These are phyloP conservation scores for Chrysosphaeria jannelii DNA, from an alignment of 2,329 filamentous ascomycete genomes.

Conservation along the genomic window DNA sequence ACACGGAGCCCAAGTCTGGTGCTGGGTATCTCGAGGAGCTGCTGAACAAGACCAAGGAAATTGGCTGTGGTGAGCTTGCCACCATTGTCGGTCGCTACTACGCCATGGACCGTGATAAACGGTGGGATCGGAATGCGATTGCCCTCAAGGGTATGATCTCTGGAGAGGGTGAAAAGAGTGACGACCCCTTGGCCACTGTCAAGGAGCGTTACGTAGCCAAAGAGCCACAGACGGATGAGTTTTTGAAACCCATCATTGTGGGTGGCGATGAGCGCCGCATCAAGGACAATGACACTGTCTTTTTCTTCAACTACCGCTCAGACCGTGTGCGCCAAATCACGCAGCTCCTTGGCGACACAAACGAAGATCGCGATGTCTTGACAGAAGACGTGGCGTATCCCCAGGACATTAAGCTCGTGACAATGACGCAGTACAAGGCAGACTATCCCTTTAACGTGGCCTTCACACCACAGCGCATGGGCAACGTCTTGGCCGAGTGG, in stretches of 20 bases:
- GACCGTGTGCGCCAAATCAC: slow-evolving; percentile 92
- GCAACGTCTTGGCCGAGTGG: slow-evolving; percentile 94
- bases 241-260: slow-evolving; percentile 90
- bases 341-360: slow-evolving; percentile 68
- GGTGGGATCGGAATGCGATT: slow-evolving; percentile 83
- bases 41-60: slow-evolving; percentile 49
- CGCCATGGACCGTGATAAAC: slow-evolving; percentile 98
- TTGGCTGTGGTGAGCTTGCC: slow-evolving; percentile 63
- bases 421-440: slow-evolving; percentile 96
- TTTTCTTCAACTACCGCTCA: slow-evolving; percentile 99
- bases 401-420: slow-evolving; percentile 55
- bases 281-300: slow-evolving; percentile 76
- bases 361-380: slow-evolving; percentile 70
- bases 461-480: slow-evolving; percentile 86
- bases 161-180: slow-evolving; percentile 64
- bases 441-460: slow-evolving; percentile 82
- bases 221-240: slow-evolving; percentile 92
- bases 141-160: slow-evolving; percentile 63
- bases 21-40: slow-evolving; percentile 69
- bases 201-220: slow-evolving; percentile 63
- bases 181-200: slow-evolving; percentile 62
- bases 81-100: slow-evolving; percentile 92
- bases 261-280: slow-evolving; percentile 64
- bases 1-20: slow-evolving; percentile 90
- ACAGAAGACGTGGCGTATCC: slow-evolving; percentile 72